phyloP scores from a whole-genome alignment of 345 rosid species.

The Populus davidiana region DNA sequence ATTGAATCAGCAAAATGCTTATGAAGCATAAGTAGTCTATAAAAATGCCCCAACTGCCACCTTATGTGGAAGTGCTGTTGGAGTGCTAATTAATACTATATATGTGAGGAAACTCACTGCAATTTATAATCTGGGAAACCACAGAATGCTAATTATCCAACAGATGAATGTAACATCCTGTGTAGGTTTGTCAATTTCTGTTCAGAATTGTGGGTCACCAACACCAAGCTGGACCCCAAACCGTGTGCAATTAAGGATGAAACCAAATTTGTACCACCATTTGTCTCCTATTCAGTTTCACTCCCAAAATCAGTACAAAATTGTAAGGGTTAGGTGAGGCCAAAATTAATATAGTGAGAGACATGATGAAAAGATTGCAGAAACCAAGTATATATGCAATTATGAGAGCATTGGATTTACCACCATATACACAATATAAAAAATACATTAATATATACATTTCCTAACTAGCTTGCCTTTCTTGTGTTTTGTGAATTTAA shows the following conservation, averaged over 20 bases:
- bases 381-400: background rate
- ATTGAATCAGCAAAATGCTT: background rate
- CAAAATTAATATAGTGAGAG: background rate
- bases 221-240: background rate
- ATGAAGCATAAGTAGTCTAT: background rate
- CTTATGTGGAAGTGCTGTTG: background rate
- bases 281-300: background rate
- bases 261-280: background rate
- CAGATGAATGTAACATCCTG: background rate
- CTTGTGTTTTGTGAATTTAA: constrained; percentile 7
- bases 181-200: background rate
- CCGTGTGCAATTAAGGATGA: background rate
- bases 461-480: background rate
- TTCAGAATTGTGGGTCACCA: background rate
- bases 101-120: background rate
- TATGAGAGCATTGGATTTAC: background rate
- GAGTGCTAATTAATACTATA: background rate
- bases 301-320: background rate
- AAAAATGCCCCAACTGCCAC: background rate
- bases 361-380: background rate
- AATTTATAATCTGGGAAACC: background rate
- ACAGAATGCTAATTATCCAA: background rate
- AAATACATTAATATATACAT: background rate
- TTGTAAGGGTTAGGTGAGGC: background rate
- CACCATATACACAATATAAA: background rate